Evolutionary conservation across 2,329 filamentous ascomycete species (phyloP).

Genomic region (Dactylella cylindrospora): DNA sequence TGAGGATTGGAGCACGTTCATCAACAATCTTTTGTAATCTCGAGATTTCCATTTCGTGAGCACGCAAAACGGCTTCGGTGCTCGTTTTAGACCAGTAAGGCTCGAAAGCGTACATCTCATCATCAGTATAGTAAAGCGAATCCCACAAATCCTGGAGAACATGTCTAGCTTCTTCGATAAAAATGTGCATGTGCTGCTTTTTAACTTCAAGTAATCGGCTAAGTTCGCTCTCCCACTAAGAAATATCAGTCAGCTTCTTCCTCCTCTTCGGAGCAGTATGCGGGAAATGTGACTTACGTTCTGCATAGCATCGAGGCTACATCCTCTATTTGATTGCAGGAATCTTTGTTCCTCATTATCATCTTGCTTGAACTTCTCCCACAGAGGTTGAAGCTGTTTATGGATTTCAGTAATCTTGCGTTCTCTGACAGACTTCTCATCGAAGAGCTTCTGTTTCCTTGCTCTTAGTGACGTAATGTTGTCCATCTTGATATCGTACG

Average conservation of each 20-base stretch:
- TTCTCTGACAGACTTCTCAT: conserved; percentile 86
- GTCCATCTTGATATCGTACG: conserved; percentile 74
- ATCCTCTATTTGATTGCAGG: conserved; percentile 82
- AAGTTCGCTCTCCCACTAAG: conserved; percentile 89
- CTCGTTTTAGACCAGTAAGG: conserved; percentile 88
- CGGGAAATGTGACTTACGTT: conserved; percentile 46
- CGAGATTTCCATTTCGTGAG: conserved; percentile 86
- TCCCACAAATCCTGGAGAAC: conserved; percentile 96
- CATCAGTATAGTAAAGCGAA: conserved; percentile 86
- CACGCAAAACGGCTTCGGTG: conserved; percentile 89
- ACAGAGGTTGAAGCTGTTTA: conserved; percentile 76
- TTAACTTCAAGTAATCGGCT: conserved; percentile 86
- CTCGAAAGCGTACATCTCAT: conserved; percentile 98
- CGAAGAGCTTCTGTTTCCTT: conserved; percentile 77
- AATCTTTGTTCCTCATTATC: conserved; percentile 82
- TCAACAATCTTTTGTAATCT: conserved; percentile 79
- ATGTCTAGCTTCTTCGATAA: conserved; percentile 89
- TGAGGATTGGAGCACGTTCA: conserved; percentile 80
- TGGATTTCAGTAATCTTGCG: conserved; percentile 74
- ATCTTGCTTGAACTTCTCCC: conserved; percentile 83
- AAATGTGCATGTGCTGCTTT: conserved; percentile 88
- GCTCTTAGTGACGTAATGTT: conserved; percentile 72
- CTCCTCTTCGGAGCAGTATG: no score
- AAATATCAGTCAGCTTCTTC: conserved; percentile 6
- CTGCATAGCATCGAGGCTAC: conserved; percentile 61